Evolutionary conservation across 2,329 filamentous ascomycete species (phyloP), one percentile per base, ranked within the genome.

Genomic region (Teratosphaeria destructans): DNA sequence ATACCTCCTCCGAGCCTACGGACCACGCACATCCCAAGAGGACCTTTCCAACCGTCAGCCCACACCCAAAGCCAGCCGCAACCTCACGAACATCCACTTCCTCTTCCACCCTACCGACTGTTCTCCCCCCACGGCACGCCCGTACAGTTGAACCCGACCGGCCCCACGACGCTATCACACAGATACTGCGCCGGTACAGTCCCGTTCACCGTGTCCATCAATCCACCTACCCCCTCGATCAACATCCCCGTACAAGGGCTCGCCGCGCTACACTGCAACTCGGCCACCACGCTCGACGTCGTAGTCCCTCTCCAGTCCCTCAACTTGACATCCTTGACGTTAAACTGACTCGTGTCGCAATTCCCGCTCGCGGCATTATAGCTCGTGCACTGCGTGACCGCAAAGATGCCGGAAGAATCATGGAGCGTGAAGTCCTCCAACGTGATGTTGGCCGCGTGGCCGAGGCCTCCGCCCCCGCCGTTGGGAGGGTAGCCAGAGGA

Each of bases 391-490:
- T 71, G 69, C 19, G 69, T 69, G 53, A 71, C 66, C 8, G 63
- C 63, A 19, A 67, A 66, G 1, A 64, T 61, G 8, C 62, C 61
- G 3, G 59, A 61, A 2, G 64, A 64, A 43, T 67, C 60, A 32
- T 62, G 52, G 14, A 70, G 32, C 5, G 56, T 60, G 53, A 66
- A 68, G 61, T 78, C 69, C n/a, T 67, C 67, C 57, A 75, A 70
- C 19, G 62, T 65, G 52, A 78, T 67, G 56, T 75, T 73, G 5
- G 67, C 65, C 2, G 72, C 70, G 56, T 71, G 75, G 10, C 82
- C 82, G 0, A 78, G 65, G 3, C 82, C 82, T 16, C 80, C 82
- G 11, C 82, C 82, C 2, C 82, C 82, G 14, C 82, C 82, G 63
- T 85, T 84, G 1, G 81, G 82, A 1, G 81, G 80, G 54, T 77